A percentile compares a stretch with the other conserved stretches of the same genome.
Evolutionary conservation across 169 alveolate genomes (phyloP).

Genomic region (Plasmodium falciparum): DNA sequence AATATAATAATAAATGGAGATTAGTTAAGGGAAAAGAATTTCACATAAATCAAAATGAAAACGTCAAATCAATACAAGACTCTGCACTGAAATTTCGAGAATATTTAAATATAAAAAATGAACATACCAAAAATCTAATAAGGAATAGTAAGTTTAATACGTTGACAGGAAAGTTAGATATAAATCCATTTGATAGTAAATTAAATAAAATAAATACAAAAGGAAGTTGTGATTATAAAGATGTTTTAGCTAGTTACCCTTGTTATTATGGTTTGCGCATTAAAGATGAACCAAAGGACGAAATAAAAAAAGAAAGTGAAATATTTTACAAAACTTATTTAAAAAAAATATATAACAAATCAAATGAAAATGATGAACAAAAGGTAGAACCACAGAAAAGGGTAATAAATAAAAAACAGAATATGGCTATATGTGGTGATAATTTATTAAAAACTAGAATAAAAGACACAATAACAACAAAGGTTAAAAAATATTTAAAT

Average conservation of each 20-base stretch:
- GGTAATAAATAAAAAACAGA: slow-evolving; percentile 31
- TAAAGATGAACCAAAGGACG: neutral
- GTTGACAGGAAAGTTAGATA: slow-evolving; percentile 50
- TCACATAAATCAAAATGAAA: slow-evolving; percentile 42
- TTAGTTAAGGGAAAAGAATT: slow-evolving; percentile 57
- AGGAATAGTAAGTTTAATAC: slow-evolving; percentile 34
- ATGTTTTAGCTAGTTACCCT: slow-evolving; percentile 30
- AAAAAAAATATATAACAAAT: neutral
- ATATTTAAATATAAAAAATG: slow-evolving; percentile 59
- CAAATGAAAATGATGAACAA: slow-evolving; percentile 6
- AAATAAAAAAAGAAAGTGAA: neutral
- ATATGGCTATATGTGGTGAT: slow-evolving; percentile 56
- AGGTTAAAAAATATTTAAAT: slow-evolving; percentile 36
- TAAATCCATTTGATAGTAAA: slow-evolving; percentile 31
- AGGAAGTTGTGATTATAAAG: slow-evolving; percentile 33
- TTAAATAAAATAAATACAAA: slow-evolving; percentile 4
- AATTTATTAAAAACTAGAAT: slow-evolving; percentile 25
- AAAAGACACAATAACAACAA: slow-evolving; percentile 27
- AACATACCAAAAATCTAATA: slow-evolving; percentile 48
- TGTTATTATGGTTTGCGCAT: slow-evolving; percentile 10
- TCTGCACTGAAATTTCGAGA: slow-evolving; percentile 42
- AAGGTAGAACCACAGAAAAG: slow-evolving; percentile 12
- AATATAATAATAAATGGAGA: slow-evolving; percentile 75
- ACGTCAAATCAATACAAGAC: slow-evolving; percentile 47
- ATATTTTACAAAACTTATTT: neutral